Evolutionary conservation across 2,329 filamentous ascomycete genomes (phyloP).

Genomic region (Incumbomyces lentus): DNA sequence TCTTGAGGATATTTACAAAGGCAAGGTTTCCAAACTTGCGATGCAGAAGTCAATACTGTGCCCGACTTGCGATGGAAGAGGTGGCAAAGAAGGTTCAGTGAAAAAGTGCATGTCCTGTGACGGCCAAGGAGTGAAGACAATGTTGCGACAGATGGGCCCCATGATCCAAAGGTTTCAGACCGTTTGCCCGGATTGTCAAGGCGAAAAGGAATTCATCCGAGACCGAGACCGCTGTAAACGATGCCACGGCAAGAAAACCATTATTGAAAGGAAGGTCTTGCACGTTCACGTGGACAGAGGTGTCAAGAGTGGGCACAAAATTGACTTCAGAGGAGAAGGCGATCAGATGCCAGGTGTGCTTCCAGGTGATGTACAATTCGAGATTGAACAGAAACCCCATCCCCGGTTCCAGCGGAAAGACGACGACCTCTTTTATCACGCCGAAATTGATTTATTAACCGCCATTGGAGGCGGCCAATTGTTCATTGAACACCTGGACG

Average conservation of each 20-base stretch:
- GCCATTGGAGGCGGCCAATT: slow-evolving; percentile 85
- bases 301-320: slow-evolving; percentile 86
- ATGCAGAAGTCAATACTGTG: slow-evolving; percentile 97
- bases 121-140: slow-evolving; percentile 95
- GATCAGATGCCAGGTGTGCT: slow-evolving; percentile 89
- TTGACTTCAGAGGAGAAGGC: slow-evolving; percentile 93
- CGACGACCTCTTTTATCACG: slow-evolving; percentile 89
- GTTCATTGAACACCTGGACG: slow-evolving; percentile 91
- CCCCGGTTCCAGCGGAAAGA: slow-evolving; percentile 88
- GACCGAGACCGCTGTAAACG: slow-evolving; percentile 97
- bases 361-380: slow-evolving; percentile 92
- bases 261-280: slow-evolving; percentile 93
- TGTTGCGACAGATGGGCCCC: slow-evolving; percentile 99
- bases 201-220: slow-evolving; percentile 91
- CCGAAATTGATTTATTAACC: slow-evolving; percentile 90
- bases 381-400: slow-evolving; percentile 99
- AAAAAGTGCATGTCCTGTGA: slow-evolving; percentile 86
- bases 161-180: slow-evolving; percentile 99
- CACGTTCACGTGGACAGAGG: slow-evolving; percentile 96
- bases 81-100: slow-evolving; percentile 96
- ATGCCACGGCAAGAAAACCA: slow-evolving; percentile 94
- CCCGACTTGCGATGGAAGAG: slow-evolving; percentile 82
- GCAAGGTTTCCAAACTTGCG: slow-evolving; percentile 94
- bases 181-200: slow-evolving; percentile 94
- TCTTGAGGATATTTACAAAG: slow-evolving; percentile 93